These are phyloP conservation scores for Oxyria digyna DNA, from an alignment of 148 eudicot species.

Conservation along the genomic window DNA sequence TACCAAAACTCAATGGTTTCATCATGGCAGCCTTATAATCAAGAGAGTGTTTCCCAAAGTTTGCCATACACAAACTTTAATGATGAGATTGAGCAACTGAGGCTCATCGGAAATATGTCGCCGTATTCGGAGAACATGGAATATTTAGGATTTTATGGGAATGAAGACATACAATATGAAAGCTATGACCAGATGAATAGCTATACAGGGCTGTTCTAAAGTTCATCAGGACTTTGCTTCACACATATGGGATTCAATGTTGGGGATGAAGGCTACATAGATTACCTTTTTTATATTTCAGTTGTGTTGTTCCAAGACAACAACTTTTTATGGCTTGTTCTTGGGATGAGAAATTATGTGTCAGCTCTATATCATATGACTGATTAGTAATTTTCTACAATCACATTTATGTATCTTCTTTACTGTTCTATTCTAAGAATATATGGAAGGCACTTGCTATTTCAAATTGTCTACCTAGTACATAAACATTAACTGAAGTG, in stretches of 20 bases:
- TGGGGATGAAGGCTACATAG: not conserved
- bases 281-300: constrained; percentile 9
- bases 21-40: constrained; percentile 36
- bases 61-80: constrained; percentile 1
- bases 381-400: not conserved
- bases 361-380: not conserved
- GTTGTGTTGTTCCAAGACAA: constrained; percentile 25
- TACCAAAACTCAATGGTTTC: constrained; percentile 25
- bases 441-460: not conserved
- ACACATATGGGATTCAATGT: no score
- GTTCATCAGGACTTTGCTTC: not conserved
- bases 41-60: constrained; percentile 33
- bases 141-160: constrained; percentile 5
- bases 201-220: constrained; percentile 2
- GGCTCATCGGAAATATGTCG: constrained; percentile 3
- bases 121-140: constrained; percentile 5
- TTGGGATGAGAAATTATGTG: constrained; percentile 16
- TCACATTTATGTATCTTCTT: not conserved
- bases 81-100: not conserved
- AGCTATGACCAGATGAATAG: not conserved
- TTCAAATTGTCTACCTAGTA: not conserved
- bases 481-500: no score
- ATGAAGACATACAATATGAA: constrained; percentile 4
- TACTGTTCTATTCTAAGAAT: not conserved
- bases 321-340: constrained; percentile 46